A percentile compares a stretch with the other conserved stretches of the same genome.
Evolutionary conservation across 768 basidiomycete genomes (phyloP).

Genomic region (Tricholoma furcatifolium): DNA sequence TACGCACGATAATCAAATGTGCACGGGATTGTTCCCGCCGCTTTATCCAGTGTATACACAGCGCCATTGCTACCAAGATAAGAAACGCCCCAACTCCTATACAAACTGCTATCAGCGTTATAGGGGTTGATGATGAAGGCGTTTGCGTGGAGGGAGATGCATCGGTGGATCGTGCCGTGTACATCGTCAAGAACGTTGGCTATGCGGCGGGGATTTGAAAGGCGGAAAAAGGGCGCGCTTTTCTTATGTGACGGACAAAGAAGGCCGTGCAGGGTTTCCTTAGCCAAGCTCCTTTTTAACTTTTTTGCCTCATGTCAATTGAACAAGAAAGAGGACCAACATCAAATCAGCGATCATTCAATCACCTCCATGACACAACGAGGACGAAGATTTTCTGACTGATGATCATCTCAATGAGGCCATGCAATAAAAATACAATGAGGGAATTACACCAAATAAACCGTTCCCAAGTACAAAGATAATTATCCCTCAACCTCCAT

Average conservation of each 20-base stretch:
- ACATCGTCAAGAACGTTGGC: constrained; percentile 14
- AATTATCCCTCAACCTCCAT: constrained; percentile 43
- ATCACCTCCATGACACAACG: constrained; percentile 7
- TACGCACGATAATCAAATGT: no score
- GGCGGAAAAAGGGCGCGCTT: not conserved
- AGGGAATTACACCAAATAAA: constrained; percentile 16
- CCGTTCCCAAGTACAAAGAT: constrained; percentile 10
- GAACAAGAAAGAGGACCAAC: constrained; percentile 1
- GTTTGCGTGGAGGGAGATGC: constrained; percentile 1
- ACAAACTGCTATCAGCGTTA: constrained; percentile 52
- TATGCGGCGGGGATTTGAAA: not conserved
- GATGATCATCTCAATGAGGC: constrained; percentile 5
- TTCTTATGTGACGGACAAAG: constrained; percentile 1
- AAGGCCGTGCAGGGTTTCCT: constrained; percentile 7
- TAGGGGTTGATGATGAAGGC: constrained; percentile 30
- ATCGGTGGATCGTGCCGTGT: constrained; percentile 11
- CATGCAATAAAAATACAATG: constrained; percentile 14
- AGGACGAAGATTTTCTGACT: not conserved
- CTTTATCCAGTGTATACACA: constrained; percentile 49
- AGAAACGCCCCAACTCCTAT: constrained; percentile 45
- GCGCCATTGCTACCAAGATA: constrained; percentile 38
- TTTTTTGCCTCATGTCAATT: constrained; percentile 14
- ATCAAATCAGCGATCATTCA: constrained; percentile 4
- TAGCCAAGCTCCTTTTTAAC: not conserved
- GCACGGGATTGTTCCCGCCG: constrained; percentile 27